A percentile compares a stretch with the other conserved stretches of the same genome.
Evolutionary conservation across 352 stramenopile genomes (phyloP).

Genomic region (Aphanomyces cochlioides): DNA sequence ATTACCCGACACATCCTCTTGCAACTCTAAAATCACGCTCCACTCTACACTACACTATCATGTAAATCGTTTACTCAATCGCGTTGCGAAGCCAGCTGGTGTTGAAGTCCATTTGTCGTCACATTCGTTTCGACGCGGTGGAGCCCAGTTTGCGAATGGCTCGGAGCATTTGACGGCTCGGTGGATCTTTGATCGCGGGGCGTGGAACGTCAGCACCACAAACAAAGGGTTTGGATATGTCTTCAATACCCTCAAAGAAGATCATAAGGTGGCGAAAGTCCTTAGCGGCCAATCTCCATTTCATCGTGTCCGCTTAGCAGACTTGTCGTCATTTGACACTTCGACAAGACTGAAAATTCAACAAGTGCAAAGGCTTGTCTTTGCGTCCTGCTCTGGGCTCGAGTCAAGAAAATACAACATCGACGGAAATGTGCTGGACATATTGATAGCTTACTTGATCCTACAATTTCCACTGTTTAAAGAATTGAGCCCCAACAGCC

Average conservation of each 20-base stretch:
- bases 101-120: too few relatives aligned
- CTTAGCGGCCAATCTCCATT: not conserved
- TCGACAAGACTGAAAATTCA: not conserved
- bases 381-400: not conserved
- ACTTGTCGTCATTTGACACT: not conserved
- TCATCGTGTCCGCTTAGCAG: not conserved
- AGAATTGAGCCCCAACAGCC: not conserved
- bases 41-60: not conserved
- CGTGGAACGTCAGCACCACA: too few relatives aligned
- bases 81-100: too few relatives aligned
- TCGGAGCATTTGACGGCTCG: too few relatives aligned
- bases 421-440: not conserved
- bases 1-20: not conserved
- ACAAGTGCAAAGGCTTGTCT: not conserved
- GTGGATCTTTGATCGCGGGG: too few relatives aligned
- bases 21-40: not conserved
- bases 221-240: too few relatives aligned
- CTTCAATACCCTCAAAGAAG: not conserved
- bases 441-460: not conserved
- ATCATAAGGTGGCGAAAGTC: conserved; percentile 4
- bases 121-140: too few relatives aligned
- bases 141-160: too few relatives aligned
- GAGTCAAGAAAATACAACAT: not conserved
- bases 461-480: not conserved
- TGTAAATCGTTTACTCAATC: too few relatives aligned